These are phyloP conservation scores for Russula olivacea DNA, from an alignment of 768 basidiomycete species.

Conservation along the genomic window DNA sequence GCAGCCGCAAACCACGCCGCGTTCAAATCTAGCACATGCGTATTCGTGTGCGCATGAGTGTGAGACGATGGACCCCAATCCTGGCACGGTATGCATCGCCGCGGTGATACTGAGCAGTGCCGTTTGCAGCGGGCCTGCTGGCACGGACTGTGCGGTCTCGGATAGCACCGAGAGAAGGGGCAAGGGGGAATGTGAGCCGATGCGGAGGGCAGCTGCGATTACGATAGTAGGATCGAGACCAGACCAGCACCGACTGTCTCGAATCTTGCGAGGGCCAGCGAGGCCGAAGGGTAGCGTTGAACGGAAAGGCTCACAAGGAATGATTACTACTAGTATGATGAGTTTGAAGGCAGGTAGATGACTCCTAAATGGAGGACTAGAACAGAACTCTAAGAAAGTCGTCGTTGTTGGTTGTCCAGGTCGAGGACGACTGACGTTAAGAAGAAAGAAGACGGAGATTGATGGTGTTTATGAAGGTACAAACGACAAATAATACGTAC, in stretches of 20 bases:
- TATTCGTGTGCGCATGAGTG: slow-evolving; percentile 45
- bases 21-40: slow-evolving; percentile 74
- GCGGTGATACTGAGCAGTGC: slow-evolving; percentile 52
- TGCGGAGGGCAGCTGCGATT: slow-evolving; percentile 68
- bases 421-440: too few relatives aligned
- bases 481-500: too few relatives aligned
- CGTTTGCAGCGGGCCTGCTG: slow-evolving; percentile 51
- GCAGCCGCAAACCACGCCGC: slow-evolving; percentile 94
- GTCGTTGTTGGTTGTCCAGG: too few relatives aligned
- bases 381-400: too few relatives aligned
- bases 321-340: too few relatives aligned
- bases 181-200: slow-evolving; percentile 86
- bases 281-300: slow-evolving; percentile 63
- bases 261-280: slow-evolving; percentile 89
- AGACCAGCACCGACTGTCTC: slow-evolving; percentile 90
- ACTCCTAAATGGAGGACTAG: too few relatives aligned
- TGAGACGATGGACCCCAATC: slow-evolving; percentile 30
- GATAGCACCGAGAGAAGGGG: slow-evolving; percentile 70
- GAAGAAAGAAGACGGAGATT: too few relatives aligned
- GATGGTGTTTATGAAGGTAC: too few relatives aligned
- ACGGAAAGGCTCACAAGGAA: too few relatives aligned
- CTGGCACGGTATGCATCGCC: slow-evolving; percentile 47
- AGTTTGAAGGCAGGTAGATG: too few relatives aligned
- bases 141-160: slow-evolving; percentile 46
- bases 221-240: slow-evolving; percentile 80